A percentile compares a stretch with the other conserved stretches of the same genome.
Conservation (phyloP, 768 basidiomycete species). For the Gymnopilus junonius region DNA sequence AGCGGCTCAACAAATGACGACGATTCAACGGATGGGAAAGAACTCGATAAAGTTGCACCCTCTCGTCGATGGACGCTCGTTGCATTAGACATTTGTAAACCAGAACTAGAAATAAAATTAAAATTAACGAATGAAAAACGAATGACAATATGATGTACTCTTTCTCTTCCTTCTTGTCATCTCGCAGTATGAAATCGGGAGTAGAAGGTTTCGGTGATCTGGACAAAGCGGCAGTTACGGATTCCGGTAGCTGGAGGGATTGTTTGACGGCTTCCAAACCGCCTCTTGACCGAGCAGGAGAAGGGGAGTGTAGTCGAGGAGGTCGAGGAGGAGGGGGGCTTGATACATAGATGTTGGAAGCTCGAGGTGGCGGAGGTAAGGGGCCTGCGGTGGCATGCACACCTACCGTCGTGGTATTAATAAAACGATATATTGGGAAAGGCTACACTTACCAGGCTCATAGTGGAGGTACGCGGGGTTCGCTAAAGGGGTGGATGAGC, state of each 20-base stretch:
- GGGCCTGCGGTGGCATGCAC: slow-evolving; percentile 76
- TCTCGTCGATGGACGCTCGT: slow-evolving; percentile 55
- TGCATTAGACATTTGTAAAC: slow-evolving; percentile 15
- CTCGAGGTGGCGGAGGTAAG: slow-evolving; percentile 70
- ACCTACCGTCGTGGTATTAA: slow-evolving; percentile 30
- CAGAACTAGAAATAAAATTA: background rate
- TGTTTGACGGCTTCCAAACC: slow-evolving; percentile 65
- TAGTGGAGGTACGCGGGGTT: slow-evolving; percentile 55
- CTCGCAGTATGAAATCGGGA: slow-evolving; percentile 9
- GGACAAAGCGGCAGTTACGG: slow-evolving; percentile 52
- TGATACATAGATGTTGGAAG: slow-evolving; percentile 47
- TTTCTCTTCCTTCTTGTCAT: slow-evolving; percentile 1
- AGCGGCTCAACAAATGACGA: slow-evolving; percentile 10
- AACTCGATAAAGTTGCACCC: slow-evolving; percentile 60
- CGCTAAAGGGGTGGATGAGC: slow-evolving; percentile 27
- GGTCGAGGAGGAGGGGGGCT: slow-evolving; percentile 62
- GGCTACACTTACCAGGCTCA: slow-evolving; percentile 53
- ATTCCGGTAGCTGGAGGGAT: slow-evolving; percentile 60
- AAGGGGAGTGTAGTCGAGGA: slow-evolving; percentile 64
- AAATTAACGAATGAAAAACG: background rate
- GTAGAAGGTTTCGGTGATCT: slow-evolving; percentile 28
- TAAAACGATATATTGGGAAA: background rate
- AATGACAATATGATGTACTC: slow-evolving; percentile 11
- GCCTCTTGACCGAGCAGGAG: slow-evolving; percentile 42
- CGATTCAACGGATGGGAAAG: slow-evolving; percentile 27